Base-by-base conservation (phyloP, 2,329 filamentous ascomycete genomes). In the Leptodontidium sp. region DNA sequence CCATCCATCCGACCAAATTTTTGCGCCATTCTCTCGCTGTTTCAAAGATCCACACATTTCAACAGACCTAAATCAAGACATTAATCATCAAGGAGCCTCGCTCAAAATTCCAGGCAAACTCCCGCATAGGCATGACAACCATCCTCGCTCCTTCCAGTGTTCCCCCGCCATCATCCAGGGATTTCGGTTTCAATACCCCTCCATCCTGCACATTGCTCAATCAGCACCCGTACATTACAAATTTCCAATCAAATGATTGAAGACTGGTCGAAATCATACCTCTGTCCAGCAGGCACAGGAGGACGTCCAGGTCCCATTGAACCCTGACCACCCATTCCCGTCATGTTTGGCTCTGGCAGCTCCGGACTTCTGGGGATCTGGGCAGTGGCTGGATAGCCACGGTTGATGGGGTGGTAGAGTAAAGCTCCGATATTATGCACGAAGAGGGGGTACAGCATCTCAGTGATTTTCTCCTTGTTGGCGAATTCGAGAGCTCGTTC, bases 401-500 rank as follows among this genome's bases (percentile, higher is more conserved):
- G 91, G 79, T 97, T 98, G 53, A 91, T 90, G 0, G 95, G 95
- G 79, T 98, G 95, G 80, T 98, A 98, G 61, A 98, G 87, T 71
- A 98, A 85, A 67, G 93, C 91, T 69, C 93, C 93, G 78, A 98
- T 98, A 81, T 98, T 97, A 81, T 98, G 94, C 35, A 98, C 96
- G 79, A 98, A 98, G 50, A 98, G 85, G 53, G 95, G 95, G 79
- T 98, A 98, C 61, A 98, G 84, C 61, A 93, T 84, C 81, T 98
- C 94, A 0, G 95, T 98, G 73, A 98, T 98, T 83, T 98, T 98
- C 82, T 98, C 95, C 85, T 98, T 98, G 84, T 98, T 98, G 74
- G 95, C 96, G 79, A 98, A 98, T 76, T 98, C 95, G 66, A 98
- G 84, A 21, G 95, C 96, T 74, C 95, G 91, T 75, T 98, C 95